Evolutionary conservation across 371 early-diverging fungal genomes (phyloP).

Genomic region (Fennellomyces sp.): DNA sequence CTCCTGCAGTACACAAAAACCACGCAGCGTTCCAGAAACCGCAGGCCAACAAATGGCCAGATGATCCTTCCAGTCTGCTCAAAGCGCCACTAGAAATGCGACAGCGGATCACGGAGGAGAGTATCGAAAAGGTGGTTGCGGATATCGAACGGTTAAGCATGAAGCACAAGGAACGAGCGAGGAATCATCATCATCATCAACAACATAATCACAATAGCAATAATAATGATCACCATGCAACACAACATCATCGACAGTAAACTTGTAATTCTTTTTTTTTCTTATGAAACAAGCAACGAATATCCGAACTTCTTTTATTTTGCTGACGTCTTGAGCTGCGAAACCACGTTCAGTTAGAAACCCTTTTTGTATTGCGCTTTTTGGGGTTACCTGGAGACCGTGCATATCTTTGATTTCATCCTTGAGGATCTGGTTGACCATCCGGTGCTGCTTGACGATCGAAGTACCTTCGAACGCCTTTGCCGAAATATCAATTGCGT

Average conservation of each 20-base stretch:
- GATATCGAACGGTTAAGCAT: constrained; percentile 36
- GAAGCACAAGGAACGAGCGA: constrained; percentile 23
- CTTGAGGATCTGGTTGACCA: constrained; percentile 85
- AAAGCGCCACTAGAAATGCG: constrained; percentile 22
- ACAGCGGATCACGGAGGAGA: constrained; percentile 30
- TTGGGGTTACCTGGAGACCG: constrained; percentile 81
- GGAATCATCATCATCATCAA: background rate
- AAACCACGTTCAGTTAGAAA: too few relatives aligned
- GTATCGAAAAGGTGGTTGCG: constrained; percentile 38
- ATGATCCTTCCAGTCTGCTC: constrained; percentile 10
- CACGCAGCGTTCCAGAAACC: constrained; percentile 48
- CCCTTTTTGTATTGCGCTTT: background rate
- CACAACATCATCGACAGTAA: constrained; percentile 9
- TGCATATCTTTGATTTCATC: constrained; percentile 94
- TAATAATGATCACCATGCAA: background rate
- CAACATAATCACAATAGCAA: constrained; percentile 4
- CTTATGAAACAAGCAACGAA: too few relatives aligned
- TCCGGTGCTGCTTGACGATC: constrained; percentile 87
- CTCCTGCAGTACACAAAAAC: constrained; percentile 44
- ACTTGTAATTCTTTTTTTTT: background rate
- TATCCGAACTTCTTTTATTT: too few relatives aligned
- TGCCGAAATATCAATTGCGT: constrained; percentile 84
- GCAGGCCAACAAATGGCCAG: constrained; percentile 15
- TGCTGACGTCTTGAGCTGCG: constrained; percentile 19
- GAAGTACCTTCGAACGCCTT: constrained; percentile 72